phyloP scores from a whole-genome alignment of 805 yeast genomes.

The Saccharomycopsis schoenii region DNA sequence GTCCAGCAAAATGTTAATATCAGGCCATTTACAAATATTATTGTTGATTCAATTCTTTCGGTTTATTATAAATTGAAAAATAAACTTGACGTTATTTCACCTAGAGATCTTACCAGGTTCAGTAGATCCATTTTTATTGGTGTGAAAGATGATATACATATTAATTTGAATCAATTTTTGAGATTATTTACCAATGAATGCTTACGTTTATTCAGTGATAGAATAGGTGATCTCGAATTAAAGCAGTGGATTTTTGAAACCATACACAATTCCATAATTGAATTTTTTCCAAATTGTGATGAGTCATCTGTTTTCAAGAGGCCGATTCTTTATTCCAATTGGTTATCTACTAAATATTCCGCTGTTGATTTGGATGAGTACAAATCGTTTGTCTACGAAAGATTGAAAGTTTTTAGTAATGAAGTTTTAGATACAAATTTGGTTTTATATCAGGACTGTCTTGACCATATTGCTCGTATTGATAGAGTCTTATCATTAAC shows the following conservation, averaged over 20 bases:
- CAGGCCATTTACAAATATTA: conserved; percentile 26
- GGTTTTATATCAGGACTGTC: conserved; percentile 55
- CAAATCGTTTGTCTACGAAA: conserved; percentile 44
- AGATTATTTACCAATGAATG: conserved; percentile 79
- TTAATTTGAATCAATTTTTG: conserved; percentile 36
- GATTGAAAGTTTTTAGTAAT: conserved; percentile 64
- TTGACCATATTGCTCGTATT: conserved; percentile 67
- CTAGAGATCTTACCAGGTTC: conserved; percentile 75
- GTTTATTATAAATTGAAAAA: conserved; percentile 40
- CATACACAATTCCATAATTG: conserved; percentile 22
- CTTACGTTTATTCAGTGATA: conserved; percentile 64
- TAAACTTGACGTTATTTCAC: conserved; percentile 56
- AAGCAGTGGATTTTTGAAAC: conserved; percentile 38
- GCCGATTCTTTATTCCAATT: conserved; percentile 62
- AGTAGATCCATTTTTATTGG: conserved; percentile 15
- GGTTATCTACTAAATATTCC: conserved; percentile 59
- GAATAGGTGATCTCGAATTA: conserved; percentile 42
- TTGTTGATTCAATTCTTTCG: conserved; percentile 51
- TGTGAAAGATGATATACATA: conserved; percentile 23
- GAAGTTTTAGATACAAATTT: conserved; percentile 59
- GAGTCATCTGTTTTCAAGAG: conserved; percentile 26
- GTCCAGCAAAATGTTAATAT: conserved; percentile 5
- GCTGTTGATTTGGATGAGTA: conserved; percentile 43
- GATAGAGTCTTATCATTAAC: conserved; percentile 76
- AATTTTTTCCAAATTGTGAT: conserved; percentile 39